Evolutionary conservation across 2,329 filamentous ascomycete species (phyloP).

Genomic region (Fusarium scirpi): DNA sequence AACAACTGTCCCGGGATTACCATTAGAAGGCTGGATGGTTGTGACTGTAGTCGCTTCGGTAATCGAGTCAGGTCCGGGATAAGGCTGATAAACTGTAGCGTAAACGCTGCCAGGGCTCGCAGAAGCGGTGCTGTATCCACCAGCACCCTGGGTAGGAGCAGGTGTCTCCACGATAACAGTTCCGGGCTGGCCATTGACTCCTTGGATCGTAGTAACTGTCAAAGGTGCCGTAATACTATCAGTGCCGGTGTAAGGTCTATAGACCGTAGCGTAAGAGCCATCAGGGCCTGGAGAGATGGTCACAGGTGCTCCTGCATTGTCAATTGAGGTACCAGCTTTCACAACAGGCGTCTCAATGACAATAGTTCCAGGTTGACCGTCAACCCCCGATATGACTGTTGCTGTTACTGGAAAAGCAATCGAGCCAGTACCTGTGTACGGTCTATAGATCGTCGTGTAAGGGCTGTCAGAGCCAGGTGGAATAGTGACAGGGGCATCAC

Average conservation of each 20-base stretch:
- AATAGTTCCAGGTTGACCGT: conserved; percentile 22
- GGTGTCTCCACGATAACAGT: neutral
- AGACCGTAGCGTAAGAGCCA: neutral
- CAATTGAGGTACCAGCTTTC: no score
- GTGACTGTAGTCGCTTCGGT: conserved; percentile 23
- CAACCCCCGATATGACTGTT: neutral
- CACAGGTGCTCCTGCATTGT: neutral
- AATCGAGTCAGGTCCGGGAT: conserved; percentile 24
- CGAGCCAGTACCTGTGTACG: neutral
- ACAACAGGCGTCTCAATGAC: neutral
- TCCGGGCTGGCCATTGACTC: neutral
- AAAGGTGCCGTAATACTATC: neutral
- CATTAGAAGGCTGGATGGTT: conserved; percentile 18
- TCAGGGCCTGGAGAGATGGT: neutral
- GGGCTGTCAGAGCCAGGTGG: neutral
- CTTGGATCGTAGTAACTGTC: neutral
- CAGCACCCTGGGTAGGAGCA: neutral
- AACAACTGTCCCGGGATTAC: conserved; percentile 21
- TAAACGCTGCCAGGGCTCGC: conserved; percentile 2
- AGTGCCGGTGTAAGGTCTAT: neutral
- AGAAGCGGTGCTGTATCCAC: neutral
- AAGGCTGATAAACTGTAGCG: conserved; percentile 18
- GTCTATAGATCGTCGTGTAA: neutral
- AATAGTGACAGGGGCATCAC: neutral
- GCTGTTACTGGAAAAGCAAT: neutral